Base-by-base conservation (phyloP, 1,284 basidiomycete species). In the Taiwanofungus camphoratus region DNA sequence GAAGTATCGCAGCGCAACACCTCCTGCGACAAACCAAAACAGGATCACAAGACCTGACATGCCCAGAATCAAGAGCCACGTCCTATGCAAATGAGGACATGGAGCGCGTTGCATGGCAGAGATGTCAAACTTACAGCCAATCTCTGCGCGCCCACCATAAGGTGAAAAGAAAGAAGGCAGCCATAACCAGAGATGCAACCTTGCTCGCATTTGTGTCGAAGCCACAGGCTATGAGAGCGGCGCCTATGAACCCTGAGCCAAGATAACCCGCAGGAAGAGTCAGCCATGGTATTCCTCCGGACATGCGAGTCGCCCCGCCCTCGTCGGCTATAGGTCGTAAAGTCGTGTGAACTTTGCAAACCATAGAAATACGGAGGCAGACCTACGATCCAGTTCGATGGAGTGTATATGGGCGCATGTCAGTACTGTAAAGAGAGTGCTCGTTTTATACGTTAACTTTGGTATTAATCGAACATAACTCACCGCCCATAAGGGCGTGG, bases 181-280 rank as follows among this genome's bases (percentile, higher is more conserved):
- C 90, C 23, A 98, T 71, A 8, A 89, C 81, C 21, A 97, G 67
- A 33, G 79, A 83, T 0, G 92, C 92, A 40, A 97, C 66, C 64
- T 97, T 97, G 65, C 85, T 89, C 2, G 95, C 95, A 52, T 91
- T 82, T 39, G 90, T 93, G 63, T 98, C 84, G 63, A 97, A 98
- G 20, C 91, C 93, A 53, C 92, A 95, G 4, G 92, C 80, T 50
- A 97, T 93, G 21, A 96, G 70, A 37, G 76, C 78, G 0, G 91
- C 92, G 18, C 95, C 95, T 47, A 97, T 94, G 57, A 97, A 69
- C 3, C 85, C 85, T 2, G 87, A 92, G 8, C 95, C 95, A 23
- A 97, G 82, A 62, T 98, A 98, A 27, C 92, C 92, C 1, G 92
- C 92, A 0, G 90, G 90, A 0, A 92, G 71, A 1, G 91, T 90